Evolutionary conservation across 1,139 yeast species (phyloP).

Genomic region (Pichia sp.): DNA sequence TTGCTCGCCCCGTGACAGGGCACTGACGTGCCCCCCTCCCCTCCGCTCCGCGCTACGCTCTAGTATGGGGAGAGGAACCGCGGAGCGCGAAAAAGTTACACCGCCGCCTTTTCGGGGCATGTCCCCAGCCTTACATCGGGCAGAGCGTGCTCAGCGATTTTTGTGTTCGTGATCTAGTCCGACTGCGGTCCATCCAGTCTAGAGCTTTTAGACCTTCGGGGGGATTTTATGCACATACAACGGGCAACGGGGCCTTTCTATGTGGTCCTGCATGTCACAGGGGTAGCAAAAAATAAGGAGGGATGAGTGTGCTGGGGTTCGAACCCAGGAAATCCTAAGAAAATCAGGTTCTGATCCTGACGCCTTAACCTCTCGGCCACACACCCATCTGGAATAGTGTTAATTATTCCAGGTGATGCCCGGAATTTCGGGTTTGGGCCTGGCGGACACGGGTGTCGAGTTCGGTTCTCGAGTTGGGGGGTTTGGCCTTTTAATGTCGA

Average conservation of each 20-base stretch:
- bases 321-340: constrained; percentile 26
- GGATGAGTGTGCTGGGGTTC: constrained; percentile 25
- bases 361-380: constrained; percentile 28
- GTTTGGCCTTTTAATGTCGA: not conserved
- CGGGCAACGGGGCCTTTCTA: not conserved
- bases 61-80: not conserved
- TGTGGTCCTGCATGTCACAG: no score
- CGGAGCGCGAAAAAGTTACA: not conserved
- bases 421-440: not conserved
- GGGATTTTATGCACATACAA: not conserved
- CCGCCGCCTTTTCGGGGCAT: not conserved
- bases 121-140: not conserved
- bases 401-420: not conserved
- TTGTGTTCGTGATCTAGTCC: not conserved
- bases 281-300: constrained; percentile 5
- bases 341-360: constrained; percentile 27
- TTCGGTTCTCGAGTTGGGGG: constrained; percentile 1
- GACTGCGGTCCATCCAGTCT: no score
- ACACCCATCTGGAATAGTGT: constrained; percentile 17
- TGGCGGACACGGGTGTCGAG: not conserved
- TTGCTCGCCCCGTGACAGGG: not conserved
- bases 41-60: no score
- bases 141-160: not conserved
- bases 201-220: not conserved
- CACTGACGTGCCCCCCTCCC: not conserved